Conservation (phyloP, 2,329 filamentous ascomycete genomes). For the Stemphylium vesicarium region DNA sequence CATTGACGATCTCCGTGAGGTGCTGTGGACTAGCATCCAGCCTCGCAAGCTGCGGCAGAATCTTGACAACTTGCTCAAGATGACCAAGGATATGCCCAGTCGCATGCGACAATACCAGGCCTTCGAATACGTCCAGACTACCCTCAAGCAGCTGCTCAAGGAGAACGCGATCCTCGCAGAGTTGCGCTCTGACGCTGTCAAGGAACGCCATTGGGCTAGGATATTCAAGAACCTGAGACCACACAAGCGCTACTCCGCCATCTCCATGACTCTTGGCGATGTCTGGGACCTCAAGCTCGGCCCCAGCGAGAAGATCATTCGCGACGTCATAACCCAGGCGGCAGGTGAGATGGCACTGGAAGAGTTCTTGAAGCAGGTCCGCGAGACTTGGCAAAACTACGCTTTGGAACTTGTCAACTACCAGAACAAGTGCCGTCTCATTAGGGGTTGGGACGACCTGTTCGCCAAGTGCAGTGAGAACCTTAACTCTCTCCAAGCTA, state of each 20-base stretch:
- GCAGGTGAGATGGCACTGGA: slow-evolving; percentile 98
- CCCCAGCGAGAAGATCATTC: slow-evolving; percentile 84
- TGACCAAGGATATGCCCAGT: slow-evolving; percentile 99
- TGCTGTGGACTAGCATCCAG: slow-evolving; percentile 93
- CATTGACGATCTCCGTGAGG: slow-evolving; percentile 90
- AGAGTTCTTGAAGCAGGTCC: slow-evolving; percentile 94
- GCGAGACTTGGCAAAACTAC: slow-evolving; percentile 96
- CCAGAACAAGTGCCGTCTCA: slow-evolving; percentile 96
- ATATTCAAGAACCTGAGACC: slow-evolving; percentile 97
- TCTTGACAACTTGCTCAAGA: slow-evolving; percentile 91
- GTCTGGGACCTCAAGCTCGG: slow-evolving; percentile 97
- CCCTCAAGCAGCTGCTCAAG: slow-evolving; percentile 86
- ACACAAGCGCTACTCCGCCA: slow-evolving; percentile 89
- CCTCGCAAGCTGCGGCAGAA: slow-evolving; percentile 89
- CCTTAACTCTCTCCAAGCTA: slow-evolving; percentile 94
- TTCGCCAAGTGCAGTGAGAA: slow-evolving; percentile 99
- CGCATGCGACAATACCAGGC: slow-evolving; percentile 99
- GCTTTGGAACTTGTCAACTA: slow-evolving; percentile 94
- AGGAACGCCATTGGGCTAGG: slow-evolving; percentile 95
- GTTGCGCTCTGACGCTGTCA: slow-evolving; percentile 93
- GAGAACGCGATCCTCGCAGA: slow-evolving; percentile 88
- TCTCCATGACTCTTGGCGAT: slow-evolving; percentile 95
- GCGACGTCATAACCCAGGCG: slow-evolving; percentile 92
- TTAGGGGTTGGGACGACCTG: slow-evolving; percentile 96
- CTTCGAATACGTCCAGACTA: slow-evolving; percentile 97